Evolutionary conservation across 768 basidiomycete species (phyloP).

Genomic region (Psilocybe azurescens): DNA sequence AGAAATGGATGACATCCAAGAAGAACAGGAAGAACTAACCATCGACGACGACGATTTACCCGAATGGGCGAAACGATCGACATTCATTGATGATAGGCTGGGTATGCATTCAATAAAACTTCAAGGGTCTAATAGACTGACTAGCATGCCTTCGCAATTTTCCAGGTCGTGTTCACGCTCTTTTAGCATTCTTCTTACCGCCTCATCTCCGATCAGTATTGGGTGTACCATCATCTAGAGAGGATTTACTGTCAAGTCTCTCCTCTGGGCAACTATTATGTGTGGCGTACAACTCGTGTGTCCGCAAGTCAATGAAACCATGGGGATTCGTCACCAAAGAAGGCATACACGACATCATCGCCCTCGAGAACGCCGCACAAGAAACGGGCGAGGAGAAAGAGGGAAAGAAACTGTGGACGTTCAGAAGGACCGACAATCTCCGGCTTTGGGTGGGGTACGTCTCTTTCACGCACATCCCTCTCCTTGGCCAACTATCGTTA

Average conservation of each 20-base stretch:
- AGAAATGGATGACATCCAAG: conserved; percentile 47
- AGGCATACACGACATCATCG: conserved; percentile 79
- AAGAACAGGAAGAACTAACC: conserved; percentile 48
- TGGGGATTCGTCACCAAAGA: conserved; percentile 88
- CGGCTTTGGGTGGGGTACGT: conserved; percentile 85
- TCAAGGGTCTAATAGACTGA: not conserved
- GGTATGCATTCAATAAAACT: conserved; percentile 45
- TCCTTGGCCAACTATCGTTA: not conserved
- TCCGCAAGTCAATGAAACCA: conserved; percentile 79
- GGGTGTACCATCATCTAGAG: conserved; percentile 35
- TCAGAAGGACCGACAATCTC: conserved; percentile 85
- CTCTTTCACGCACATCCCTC: too few species aligned
- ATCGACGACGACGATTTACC: conserved; percentile 79
- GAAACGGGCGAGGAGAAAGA: conserved; percentile 48
- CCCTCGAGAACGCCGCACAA: conserved; percentile 59
- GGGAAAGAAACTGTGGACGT: conserved; percentile 76
- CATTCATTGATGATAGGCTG: conserved; percentile 60
- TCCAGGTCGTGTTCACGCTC: conserved; percentile 67
- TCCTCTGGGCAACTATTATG: conserved; percentile 85
- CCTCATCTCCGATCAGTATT: conserved; percentile 49
- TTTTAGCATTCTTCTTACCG: conserved; percentile 68
- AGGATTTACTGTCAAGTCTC: conserved; percentile 56
- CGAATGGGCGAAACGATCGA: conserved; percentile 70
- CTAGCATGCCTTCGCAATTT: not conserved
- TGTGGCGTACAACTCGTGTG: conserved; percentile 77